Percentiles rank a stretch among this genome's conserved stretches.
Evolutionary conservation across 176 grass and related monocot species (phyloP).

Genomic region (Ensete ventricosum): DNA sequence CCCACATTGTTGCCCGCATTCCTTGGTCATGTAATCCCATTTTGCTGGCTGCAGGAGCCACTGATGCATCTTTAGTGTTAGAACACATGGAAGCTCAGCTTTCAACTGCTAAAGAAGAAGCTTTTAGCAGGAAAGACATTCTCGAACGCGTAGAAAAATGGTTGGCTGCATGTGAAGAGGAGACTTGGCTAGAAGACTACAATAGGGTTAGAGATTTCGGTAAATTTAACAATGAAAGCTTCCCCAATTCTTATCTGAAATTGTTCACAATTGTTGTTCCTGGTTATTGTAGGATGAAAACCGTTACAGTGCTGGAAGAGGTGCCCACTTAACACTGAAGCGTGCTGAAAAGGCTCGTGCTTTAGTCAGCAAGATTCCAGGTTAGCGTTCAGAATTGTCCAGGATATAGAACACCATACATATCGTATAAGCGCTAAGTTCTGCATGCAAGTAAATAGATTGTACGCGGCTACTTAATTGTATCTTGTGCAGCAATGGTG

Average conservation of each 20-base stretch:
- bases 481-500: conserved; percentile 46
- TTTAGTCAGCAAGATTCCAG: conserved; percentile 70
- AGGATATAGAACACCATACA: neutral
- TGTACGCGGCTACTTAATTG: neutral
- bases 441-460: neutral
- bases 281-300: conserved; percentile 52
- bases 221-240: neutral
- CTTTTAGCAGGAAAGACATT: conserved; percentile 68
- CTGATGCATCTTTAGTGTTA: conserved; percentile 37
- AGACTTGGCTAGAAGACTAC: conserved; percentile 91
- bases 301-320: conserved; percentile 69
- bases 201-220: conserved; percentile 51
- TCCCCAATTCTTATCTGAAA: neutral
- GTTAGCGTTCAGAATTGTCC: conserved; percentile 13
- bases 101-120: conserved; percentile 65
- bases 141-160: conserved; percentile 69
- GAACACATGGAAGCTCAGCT: conserved; percentile 54
- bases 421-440: neutral
- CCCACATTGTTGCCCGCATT: neutral
- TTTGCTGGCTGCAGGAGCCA: conserved; percentile 31
- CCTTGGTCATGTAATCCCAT: neutral
- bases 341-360: conserved; percentile 69
- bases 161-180: conserved; percentile 64
- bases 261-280: neutral
- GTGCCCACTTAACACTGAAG: conserved; percentile 64